These are phyloP conservation scores for Fraxinus paxiana DNA, from an alignment of 305 asterid genomes.

Conservation along the genomic window DNA sequence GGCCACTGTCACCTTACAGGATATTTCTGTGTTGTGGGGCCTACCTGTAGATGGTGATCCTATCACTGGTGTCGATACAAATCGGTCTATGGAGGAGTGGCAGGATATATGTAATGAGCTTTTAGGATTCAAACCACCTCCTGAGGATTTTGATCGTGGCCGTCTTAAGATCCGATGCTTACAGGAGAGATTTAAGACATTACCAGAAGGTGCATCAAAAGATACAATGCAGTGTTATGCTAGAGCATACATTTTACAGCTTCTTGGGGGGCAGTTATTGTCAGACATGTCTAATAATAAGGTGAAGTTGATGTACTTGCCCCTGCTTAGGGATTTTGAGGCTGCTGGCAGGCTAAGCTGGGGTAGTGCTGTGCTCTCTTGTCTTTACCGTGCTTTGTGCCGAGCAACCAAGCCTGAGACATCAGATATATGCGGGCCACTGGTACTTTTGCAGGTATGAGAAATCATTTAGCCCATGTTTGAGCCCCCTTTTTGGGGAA, in stretches of 20 bases:
- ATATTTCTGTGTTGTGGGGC: slow-evolving; percentile 73
- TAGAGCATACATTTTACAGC: slow-evolving; percentile 65
- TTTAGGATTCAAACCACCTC: slow-evolving; percentile 67
- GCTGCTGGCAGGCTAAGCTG: slow-evolving; percentile 61
- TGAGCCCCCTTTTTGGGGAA: not conserved
- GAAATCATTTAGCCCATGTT: not conserved
- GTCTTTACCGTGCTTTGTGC: slow-evolving; percentile 62
- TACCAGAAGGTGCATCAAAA: slow-evolving; percentile 65
- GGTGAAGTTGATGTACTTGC: slow-evolving; percentile 66
- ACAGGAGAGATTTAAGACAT: slow-evolving; percentile 60
- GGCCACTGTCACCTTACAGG: slow-evolving; percentile 69
- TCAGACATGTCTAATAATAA: slow-evolving; percentile 66
- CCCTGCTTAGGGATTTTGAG: slow-evolving; percentile 61
- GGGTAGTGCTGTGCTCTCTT: slow-evolving; percentile 67
- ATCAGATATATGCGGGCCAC: slow-evolving; percentile 70
- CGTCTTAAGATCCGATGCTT: slow-evolving; percentile 69
- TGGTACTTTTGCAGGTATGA: slow-evolving; percentile 62
- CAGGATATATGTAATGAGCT: slow-evolving; percentile 66
- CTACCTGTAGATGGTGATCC: slow-evolving; percentile 76
- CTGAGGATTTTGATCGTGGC: slow-evolving; percentile 68
- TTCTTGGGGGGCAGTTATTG: slow-evolving; percentile 61
- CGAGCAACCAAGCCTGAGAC: slow-evolving; percentile 62
- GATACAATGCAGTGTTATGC: slow-evolving; percentile 50
- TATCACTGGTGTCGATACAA: slow-evolving; percentile 66
- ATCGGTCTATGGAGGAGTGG: slow-evolving; percentile 74